Base-by-base conservation (phyloP, 768 basidiomycete species). In the Stropharia rugosoannulata region DNA sequence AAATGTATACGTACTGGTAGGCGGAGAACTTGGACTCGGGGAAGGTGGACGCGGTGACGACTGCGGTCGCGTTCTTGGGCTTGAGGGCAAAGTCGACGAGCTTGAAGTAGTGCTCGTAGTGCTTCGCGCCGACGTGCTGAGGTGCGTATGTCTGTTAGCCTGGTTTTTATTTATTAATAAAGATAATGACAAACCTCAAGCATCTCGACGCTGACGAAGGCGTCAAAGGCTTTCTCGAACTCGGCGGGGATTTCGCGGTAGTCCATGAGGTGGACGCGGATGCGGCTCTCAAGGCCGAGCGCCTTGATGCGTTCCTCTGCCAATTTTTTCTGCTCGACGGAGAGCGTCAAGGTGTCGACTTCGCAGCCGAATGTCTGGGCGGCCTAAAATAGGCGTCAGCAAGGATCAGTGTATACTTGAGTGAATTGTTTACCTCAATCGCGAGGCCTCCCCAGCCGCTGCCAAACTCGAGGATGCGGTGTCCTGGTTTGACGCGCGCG, bases 371-470 rank as follows among this genome's bases (percentile, higher is more conserved):
- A 84, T 66, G 82, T 64, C 15, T 77, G 79, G 13, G 86, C 88
- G 51, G 89, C 89, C 85, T 89, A 54, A 11, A 57, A 42, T 13
- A 58, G 58, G 37, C 49, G 57, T 54, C 22, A 50, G 29, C n/a
- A 42, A 29, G 25, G 13, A 13, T 22, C 15, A 25, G 39, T 29
- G 49, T 32, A 25, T 48, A 32, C 36, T 27, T 47, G 56, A 44
- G 49, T 32, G 16, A 38, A n/a, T 49, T 53, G 42, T 59, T 69
- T 50, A 87, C 90, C 82, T 90, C 86, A 55, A 96, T 95, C 11
- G 93, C 90, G 43, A 96, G 79, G 48, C 86, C 90, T 18, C 93
- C 94, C 94, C 94, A 96, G n/a, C 94, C 94, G 47, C 87, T 87
- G 19, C 93, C 94, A 64, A 95, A 93, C 75, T 96, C 94, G 36